Evolutionary conservation across 331 rosid species (phyloP).

Genomic region (Quercus phellos): DNA sequence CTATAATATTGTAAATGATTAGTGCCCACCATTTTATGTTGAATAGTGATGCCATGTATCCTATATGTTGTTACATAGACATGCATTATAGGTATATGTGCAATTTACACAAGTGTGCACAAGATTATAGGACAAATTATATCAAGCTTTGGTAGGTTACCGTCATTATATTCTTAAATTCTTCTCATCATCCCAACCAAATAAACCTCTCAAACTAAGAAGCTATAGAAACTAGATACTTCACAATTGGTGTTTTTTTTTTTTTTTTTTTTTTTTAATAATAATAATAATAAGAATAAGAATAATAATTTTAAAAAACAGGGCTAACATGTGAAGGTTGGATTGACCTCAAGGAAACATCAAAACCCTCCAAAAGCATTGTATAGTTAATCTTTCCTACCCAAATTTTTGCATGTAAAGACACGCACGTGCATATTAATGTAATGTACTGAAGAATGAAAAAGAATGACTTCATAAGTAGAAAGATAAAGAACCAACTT

Average conservation of each 20-base stretch:
- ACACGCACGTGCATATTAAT: not conserved
- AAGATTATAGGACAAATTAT: not conserved
- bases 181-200: not conserved
- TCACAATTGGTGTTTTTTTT: not conserved
- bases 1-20: too few species aligned
- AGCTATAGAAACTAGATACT: not conserved
- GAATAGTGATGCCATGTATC: too few species aligned
- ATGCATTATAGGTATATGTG: too few species aligned
- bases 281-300: too few species aligned
- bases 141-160: not conserved
- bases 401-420: not conserved
- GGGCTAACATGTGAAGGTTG: not conserved
- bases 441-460: not conserved
- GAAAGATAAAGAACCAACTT: constrained; percentile 54
- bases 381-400: not conserved
- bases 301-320: not conserved
- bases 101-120: too few species aligned
- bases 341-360: not conserved
- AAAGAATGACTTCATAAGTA: constrained; percentile 12
- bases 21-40: too few species aligned
- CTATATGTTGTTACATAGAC: too few species aligned
- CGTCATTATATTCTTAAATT: not conserved
- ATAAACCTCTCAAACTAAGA: not conserved
- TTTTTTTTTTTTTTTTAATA: too few species aligned
- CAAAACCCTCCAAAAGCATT: not conserved